Percentiles rank a stretch among this genome's conserved stretches.
Conservation (phyloP, 23 red algal genomes). For the Cyanidioschyzon merolae region DNA sequence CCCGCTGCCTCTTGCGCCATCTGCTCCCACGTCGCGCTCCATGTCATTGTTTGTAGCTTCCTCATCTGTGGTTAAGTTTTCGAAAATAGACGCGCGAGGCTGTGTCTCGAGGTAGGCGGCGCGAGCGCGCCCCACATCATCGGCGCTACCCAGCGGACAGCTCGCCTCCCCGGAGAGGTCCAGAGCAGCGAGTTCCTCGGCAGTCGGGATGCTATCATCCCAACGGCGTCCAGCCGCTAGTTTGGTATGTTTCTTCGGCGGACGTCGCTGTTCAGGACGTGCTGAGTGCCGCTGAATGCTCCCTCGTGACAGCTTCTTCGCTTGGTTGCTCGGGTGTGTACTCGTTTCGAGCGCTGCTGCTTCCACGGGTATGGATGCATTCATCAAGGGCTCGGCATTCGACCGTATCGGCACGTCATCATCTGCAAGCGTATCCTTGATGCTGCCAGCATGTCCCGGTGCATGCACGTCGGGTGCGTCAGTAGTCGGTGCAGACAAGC, state of each 20-base stretch:
- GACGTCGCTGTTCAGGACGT: constrained; percentile 1
- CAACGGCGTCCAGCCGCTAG: constrained; percentile 23
- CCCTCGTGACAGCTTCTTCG: too few species aligned
- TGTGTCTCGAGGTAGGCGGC: not conserved
- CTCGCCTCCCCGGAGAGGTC: constrained; percentile 29
- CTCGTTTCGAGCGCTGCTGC: too few species aligned
- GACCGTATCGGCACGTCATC: too few species aligned
- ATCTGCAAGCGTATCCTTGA: too few species aligned
- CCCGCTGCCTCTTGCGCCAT: not conserved
- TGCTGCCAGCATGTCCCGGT: too few species aligned
- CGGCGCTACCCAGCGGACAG: not conserved
- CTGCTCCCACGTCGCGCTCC: constrained; percentile 6
- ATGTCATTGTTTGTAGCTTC: constrained; percentile 10
- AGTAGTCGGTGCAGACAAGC: too few species aligned
- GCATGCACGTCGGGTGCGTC: too few species aligned
- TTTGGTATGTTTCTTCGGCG: not conserved
- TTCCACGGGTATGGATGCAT: too few species aligned
- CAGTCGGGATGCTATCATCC: constrained; percentile 10
- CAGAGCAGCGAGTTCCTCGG: constrained; percentile 26
- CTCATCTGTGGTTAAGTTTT: not conserved
- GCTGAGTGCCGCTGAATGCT: too few species aligned
- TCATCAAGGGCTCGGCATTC: too few species aligned
- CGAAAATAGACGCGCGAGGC: constrained; percentile 2
- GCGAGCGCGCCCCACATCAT: constrained; percentile 1
- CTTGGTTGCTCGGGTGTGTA: too few species aligned